A percentile compares a stretch with the other conserved stretches of the same genome.
Evolutionary conservation across 73 alveolate genomes (phyloP).

Genomic region (Stentor roeselii): DNA sequence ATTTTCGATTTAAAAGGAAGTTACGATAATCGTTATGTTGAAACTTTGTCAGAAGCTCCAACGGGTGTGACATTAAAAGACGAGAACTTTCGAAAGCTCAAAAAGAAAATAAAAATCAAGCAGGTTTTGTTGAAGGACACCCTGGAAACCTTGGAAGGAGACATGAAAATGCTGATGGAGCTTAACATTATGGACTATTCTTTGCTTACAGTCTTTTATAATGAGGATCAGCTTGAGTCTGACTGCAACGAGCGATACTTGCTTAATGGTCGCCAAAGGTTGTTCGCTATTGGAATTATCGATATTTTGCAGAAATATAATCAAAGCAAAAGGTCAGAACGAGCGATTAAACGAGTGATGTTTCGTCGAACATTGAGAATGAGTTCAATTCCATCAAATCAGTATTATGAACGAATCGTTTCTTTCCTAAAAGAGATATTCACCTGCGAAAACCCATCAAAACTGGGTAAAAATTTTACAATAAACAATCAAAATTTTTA

Average conservation of each 20-base stretch:
- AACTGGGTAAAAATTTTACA: too few relatives aligned
- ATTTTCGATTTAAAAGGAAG: constrained; percentile 1
- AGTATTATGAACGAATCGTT: neutral
- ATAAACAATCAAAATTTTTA: too few relatives aligned
- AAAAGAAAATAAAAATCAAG: neutral
- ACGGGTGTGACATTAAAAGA: neutral
- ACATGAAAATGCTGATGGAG: neutral
- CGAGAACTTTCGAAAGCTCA: neutral
- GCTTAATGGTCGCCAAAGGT: neutral
- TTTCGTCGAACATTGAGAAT: neutral
- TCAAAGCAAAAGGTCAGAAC: neutral
- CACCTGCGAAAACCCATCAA: too few relatives aligned
- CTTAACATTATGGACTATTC: neutral
- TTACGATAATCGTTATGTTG: neutral
- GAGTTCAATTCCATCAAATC: neutral
- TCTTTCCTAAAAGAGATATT: neutral
- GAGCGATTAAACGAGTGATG: neutral
- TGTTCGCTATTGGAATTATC: neutral
- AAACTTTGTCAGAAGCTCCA: too few relatives aligned
- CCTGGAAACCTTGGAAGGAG: neutral
- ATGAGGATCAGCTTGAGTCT: neutral
- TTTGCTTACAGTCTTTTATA: neutral
- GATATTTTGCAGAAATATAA: neutral
- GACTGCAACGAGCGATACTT: neutral
- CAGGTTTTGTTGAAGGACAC: neutral